These are phyloP conservation scores for Eimeria necatrix DNA, from an alignment of 169 alveolate species.

Conservation along the genomic window DNA sequence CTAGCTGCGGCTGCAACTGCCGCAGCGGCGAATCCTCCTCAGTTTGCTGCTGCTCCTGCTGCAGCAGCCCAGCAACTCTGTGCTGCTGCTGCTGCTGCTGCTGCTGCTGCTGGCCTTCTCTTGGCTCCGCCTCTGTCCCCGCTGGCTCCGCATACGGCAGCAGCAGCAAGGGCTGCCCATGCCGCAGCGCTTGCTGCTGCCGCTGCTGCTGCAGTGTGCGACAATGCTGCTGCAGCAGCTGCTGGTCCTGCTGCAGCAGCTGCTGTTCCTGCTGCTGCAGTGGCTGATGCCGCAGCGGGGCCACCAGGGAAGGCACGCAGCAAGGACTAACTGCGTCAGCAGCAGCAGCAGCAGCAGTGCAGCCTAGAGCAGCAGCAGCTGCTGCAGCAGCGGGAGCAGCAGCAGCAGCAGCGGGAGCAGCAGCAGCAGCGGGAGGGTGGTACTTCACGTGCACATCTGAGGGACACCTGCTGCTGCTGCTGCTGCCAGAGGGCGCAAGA, in stretches of 20 bases:
- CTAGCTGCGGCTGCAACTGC: background rate
- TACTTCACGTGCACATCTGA: background rate
- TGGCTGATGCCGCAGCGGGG: slow-evolving; percentile 14
- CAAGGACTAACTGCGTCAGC: background rate
- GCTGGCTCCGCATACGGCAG: slow-evolving; percentile 16
- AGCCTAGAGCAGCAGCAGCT: too few species aligned
- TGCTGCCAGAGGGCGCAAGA: background rate
- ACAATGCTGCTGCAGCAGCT: background rate
- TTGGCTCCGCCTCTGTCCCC: background rate
- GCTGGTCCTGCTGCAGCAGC: slow-evolving; percentile 1
- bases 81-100: background rate
- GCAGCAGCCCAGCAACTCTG: background rate
- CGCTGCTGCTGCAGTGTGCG: slow-evolving; percentile 7
- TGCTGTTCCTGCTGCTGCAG: background rate
- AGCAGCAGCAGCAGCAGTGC: background rate
- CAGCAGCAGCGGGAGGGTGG: background rate
- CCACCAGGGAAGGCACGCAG: background rate
- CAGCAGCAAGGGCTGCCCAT: background rate
- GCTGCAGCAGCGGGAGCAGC: slow-evolving; percentile 23
- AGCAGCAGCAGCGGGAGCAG: background rate
- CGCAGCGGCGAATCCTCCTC: background rate
- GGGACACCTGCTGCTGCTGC: background rate
- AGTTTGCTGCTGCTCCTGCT: background rate
- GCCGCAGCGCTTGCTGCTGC: background rate
- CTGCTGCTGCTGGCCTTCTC: slow-evolving; percentile 6